A percentile compares a stretch with the other conserved stretches of the same genome.
phyloP scores from a whole-genome alignment of 805 yeast genomes.

The Nakazawaea laoshanensis region DNA sequence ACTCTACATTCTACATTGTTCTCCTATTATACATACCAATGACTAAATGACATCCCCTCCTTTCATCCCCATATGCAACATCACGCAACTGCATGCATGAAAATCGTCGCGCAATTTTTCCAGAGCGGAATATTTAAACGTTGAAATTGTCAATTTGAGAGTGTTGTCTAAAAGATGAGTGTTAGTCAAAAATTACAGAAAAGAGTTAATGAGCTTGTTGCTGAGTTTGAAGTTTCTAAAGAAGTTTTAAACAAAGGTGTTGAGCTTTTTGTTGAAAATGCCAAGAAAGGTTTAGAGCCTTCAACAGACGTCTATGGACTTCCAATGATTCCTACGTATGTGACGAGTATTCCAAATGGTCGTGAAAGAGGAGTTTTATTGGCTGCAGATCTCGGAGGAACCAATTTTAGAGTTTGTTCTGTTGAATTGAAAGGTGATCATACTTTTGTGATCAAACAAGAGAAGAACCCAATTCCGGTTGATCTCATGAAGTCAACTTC shows the following conservation, averaged over 20 bases:
- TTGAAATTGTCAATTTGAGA: background rate
- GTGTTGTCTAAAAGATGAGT: conserved; percentile 1
- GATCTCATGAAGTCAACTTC: conserved; percentile 64
- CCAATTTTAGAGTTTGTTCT: conserved; percentile 92
- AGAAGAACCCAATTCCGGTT: conserved; percentile 71
- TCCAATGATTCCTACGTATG: conserved; percentile 93
- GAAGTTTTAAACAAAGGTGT: conserved; percentile 39
- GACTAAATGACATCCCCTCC: no score
- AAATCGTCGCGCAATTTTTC: background rate
- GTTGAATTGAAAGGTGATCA: conserved; percentile 70
- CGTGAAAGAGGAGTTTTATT: conserved; percentile 72
- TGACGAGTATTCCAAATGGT: conserved; percentile 80
- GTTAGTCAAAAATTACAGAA: conserved; percentile 13
- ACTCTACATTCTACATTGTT: no score
- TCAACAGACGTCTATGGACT: conserved; percentile 35
- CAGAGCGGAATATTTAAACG: background rate
- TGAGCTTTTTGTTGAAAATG: conserved; percentile 47
- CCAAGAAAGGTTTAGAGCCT: conserved; percentile 50
- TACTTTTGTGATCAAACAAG: conserved; percentile 68
- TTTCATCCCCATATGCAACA: conserved; percentile 1
- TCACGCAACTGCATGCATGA: background rate
- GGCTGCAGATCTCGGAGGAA: conserved; percentile 95
- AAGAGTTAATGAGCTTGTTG: conserved; percentile 26
- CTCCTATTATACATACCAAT: no score
- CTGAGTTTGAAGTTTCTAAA: conserved; percentile 31